Evolutionary conservation across 129 eudicot genomes (phyloP).

Genomic region (Lactuca saligna): DNA sequence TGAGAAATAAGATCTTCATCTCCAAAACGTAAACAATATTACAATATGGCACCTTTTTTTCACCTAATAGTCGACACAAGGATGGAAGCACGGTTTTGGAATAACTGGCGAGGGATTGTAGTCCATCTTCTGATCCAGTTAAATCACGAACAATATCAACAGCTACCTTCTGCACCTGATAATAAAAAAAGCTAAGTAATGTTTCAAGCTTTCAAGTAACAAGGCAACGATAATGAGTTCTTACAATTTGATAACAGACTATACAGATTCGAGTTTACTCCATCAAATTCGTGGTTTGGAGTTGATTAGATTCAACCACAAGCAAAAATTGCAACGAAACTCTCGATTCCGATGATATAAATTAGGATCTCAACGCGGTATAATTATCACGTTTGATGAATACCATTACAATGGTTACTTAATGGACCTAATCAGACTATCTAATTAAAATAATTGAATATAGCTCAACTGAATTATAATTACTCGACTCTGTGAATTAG

Average conservation of each 20-base stretch:
- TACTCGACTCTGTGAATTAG: constrained; percentile 7
- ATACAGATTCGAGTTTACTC: not conserved
- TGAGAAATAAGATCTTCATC: constrained; percentile 1
- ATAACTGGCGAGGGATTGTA: constrained; percentile 57
- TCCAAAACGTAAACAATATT: constrained; percentile 7
- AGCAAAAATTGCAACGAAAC: no score
- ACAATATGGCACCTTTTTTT: constrained; percentile 53
- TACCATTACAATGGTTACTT: not conserved
- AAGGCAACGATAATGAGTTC: no score
- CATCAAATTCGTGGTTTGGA: no score
- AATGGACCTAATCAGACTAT: not conserved
- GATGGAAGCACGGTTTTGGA: constrained; percentile 46
- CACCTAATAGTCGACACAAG: constrained; percentile 51
- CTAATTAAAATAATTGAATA: not conserved
- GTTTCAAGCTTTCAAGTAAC: not conserved
- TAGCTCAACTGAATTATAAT: not conserved
- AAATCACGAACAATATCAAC: constrained; percentile 82
- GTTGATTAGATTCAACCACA: no score
- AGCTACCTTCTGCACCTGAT: constrained; percentile 83
- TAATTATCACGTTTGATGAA: not conserved
- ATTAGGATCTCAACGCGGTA: no score
- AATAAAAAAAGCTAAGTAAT: not conserved
- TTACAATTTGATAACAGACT: no score
- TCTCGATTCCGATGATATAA: no score
- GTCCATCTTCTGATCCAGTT: constrained; percentile 80